Base-by-base conservation (phyloP, 805 yeast species). In the Nakazawaea ishiwadae region DNA sequence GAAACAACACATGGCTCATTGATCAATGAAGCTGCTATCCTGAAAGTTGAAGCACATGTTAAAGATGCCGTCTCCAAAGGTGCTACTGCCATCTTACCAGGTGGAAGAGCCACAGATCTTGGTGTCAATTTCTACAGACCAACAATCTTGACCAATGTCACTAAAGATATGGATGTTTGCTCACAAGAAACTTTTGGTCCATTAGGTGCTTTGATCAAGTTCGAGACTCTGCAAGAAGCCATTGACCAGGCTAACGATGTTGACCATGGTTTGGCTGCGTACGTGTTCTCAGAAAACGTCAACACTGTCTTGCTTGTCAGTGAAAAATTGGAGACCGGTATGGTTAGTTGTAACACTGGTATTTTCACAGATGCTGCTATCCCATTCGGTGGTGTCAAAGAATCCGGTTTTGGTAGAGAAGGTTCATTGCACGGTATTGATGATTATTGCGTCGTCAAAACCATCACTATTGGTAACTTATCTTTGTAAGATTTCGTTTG, bases 121-220 rank as follows among this genome's bases (percentile, higher is more conserved):
- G 91, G 90, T 7, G 73, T 70, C 35, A 66, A 67, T 53, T 85
- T 79, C 67, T 85, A 71, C 54, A 79, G 75, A 19, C 79, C 85
- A 43, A 85, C 95, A 0, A 69, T 85, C 11, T 56, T 85, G 39
- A 68, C 75, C 14, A 72, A 75, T 44, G 84, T 80, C 35, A 75
- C 79, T 39, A 58, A 66, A 4, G 69, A 67, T 15, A 84, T 84
- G 77, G 49, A 58, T 32, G 75, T 84, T 27, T 69, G 73, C 51
- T 49, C 60, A n/a, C 89, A 84, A 51, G 95, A 85, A 59, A 84
- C 90, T 3, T 85, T 85, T 58, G 95, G 93, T 3, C 95, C 95
- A 3, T 67, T 85, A 14, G 84, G 84, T 16, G 85, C 88, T 1
- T 60, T 86, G 40, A 73, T 82, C 55, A 75, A 73, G 52, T 85